Conservation (phyloP, 169 alveolate genomes). For the Plasmodium gonderi region DNA sequence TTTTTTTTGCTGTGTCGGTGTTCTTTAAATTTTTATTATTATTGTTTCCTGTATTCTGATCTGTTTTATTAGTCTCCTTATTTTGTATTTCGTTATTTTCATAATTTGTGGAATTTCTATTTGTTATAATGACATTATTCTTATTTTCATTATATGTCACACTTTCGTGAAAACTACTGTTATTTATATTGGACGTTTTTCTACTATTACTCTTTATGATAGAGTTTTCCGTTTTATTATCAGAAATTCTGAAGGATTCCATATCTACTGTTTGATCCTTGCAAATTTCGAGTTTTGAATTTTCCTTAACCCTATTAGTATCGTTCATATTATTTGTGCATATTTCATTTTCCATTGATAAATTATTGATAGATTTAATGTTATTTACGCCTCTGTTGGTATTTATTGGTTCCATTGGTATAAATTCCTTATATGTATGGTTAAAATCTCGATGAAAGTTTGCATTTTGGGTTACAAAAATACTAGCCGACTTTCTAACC, state of each 20-base stretch:
- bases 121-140: not conserved
- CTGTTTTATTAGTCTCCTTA: not conserved
- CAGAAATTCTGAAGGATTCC: not conserved
- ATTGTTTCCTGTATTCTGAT: not conserved
- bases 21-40: not conserved
- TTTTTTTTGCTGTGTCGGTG: not conserved
- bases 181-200: not conserved
- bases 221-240: not conserved
- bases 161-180: not conserved
- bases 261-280: not conserved
- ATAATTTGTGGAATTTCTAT: not conserved
- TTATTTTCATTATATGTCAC: not conserved
- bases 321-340: not conserved
- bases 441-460: not conserved
- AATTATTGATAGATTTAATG: slow-evolving; percentile 1
- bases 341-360: slow-evolving; percentile 12
- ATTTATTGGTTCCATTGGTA: slow-evolving; percentile 6
- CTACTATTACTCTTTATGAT: not conserved
- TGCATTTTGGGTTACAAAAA: slow-evolving; percentile 10
- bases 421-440: slow-evolving; percentile 39
- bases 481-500: slow-evolving; percentile 4
- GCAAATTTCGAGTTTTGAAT: not conserved
- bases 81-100: not conserved
- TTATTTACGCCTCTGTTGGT: not conserved
- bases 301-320: not conserved